Conservation (phyloP, 2,329 filamentous ascomycete genomes). For the Penicillium occitanis region DNA sequence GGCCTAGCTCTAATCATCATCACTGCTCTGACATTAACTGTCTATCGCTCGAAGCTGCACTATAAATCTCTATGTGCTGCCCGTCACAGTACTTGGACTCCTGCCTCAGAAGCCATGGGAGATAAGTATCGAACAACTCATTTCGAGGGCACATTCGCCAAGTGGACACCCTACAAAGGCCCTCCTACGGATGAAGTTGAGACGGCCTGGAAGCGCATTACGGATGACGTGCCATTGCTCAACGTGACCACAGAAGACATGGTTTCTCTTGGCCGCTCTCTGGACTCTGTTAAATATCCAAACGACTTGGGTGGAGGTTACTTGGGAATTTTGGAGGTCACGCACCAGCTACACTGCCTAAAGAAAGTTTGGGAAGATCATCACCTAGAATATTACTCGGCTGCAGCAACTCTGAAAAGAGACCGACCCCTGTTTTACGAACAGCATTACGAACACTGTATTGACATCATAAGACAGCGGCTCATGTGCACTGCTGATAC, state of each 20-base stretch:
- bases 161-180: constrained; percentile 11
- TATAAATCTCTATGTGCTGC: background rate
- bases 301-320: background rate
- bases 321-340: constrained; percentile 8
- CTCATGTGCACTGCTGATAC: constrained; percentile 17
- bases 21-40: background rate
- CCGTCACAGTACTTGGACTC: background rate
- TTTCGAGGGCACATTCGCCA: constrained; percentile 11
- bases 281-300: background rate
- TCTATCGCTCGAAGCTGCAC: background rate
- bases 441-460: constrained; percentile 17
- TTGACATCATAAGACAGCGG: constrained; percentile 13
- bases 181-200: constrained; percentile 11
- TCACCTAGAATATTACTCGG: constrained; percentile 5
- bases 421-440: constrained; percentile 12
- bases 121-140: background rate
- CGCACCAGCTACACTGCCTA: constrained; percentile 17
- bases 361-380: constrained; percentile 15
- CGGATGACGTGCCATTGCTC: constrained; percentile 8
- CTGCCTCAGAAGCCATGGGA: background rate
- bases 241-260: constrained; percentile 4
- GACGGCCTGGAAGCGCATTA: constrained; percentile 9
- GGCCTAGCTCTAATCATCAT: background rate
- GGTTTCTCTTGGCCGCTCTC: background rate
- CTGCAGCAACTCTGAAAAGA: constrained; percentile 3